A percentile compares a stretch with the other conserved stretches of the same genome.
Evolutionary conservation across 441 rosid species (phyloP).

Genomic region (Macaranga tanarius): DNA sequence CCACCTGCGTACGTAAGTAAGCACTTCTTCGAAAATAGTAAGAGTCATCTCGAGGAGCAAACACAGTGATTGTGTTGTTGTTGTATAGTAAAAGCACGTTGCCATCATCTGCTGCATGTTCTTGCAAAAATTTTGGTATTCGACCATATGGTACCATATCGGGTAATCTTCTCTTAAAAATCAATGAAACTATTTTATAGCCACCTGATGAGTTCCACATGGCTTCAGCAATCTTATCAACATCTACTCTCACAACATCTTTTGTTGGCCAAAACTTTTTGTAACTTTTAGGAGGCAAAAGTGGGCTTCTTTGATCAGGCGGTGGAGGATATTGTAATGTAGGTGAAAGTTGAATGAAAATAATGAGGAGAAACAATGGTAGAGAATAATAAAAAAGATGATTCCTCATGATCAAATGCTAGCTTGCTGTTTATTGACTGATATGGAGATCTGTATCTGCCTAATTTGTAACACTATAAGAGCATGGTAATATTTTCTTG

Average conservation of each 20-base stretch:
- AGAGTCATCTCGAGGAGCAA: background rate
- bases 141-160: background rate
- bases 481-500: too few species aligned
- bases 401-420: too few species aligned
- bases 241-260: background rate
- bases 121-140: background rate
- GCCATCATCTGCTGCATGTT: background rate
- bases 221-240: background rate
- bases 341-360: background rate
- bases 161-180: background rate
- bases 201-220: background rate
- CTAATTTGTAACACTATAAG: too few species aligned
- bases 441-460: too few species aligned
- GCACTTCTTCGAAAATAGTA: background rate
- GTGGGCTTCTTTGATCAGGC: background rate
- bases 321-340: background rate
- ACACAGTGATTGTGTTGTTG: background rate
- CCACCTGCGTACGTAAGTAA: background rate
- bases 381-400: background rate
- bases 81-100: background rate
- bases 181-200: background rate
- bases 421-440: too few species aligned
- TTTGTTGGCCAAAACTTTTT: background rate
- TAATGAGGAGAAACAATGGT: background rate
- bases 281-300: background rate